Evolutionary conservation across 2,329 filamentous ascomycete genomes (phyloP).

Genomic region (Trichocomaceae sp.): DNA sequence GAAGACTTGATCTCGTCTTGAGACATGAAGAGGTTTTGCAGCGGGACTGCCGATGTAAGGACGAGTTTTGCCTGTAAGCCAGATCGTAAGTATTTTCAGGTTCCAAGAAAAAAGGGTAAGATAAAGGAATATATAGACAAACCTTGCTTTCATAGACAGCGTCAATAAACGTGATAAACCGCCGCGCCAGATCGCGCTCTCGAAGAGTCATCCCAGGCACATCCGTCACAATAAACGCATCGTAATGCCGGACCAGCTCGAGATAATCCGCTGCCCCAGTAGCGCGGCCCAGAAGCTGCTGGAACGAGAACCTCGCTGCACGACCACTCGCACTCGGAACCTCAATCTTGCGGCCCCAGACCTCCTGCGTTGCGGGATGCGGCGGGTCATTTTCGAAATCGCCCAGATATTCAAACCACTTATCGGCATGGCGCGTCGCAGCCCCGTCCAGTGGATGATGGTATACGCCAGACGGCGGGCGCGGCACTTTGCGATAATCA

Average conservation of each 20-base stretch:
- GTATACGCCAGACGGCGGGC: constrained; percentile 89
- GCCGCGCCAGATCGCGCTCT: constrained; percentile 76
- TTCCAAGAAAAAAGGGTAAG: too few species aligned
- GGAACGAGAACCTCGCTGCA: constrained; percentile 85
- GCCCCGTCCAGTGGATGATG: constrained; percentile 77
- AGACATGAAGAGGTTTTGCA: constrained; percentile 80
- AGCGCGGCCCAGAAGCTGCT: constrained; percentile 81
- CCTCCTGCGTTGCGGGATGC: constrained; percentile 68
- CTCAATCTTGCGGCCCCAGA: constrained; percentile 86
- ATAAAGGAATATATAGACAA: too few species aligned
- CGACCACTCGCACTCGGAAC: constrained; percentile 83
- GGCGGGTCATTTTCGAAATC: constrained; percentile 70
- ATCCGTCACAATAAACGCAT: constrained; percentile 85
- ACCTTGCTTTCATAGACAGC: constrained; percentile 76
- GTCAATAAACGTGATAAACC: constrained; percentile 97
- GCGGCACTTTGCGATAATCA: constrained; percentile 94
- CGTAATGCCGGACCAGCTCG: constrained; percentile 81
- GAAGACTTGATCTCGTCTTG: constrained; percentile 60
- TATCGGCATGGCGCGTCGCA: constrained; percentile 74
- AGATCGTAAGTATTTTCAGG: too few species aligned
- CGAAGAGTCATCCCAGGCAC: constrained; percentile 86
- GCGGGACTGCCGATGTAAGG: constrained; percentile 77
- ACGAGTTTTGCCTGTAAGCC: constrained; percentile 76
- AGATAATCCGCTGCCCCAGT: constrained; percentile 94
- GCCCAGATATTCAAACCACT: constrained; percentile 93